Evolutionary conservation across 2,329 filamentous ascomycete species (phyloP), one percentile per base, ranked within the genome.

Genomic region (Fusarium napiforme): DNA sequence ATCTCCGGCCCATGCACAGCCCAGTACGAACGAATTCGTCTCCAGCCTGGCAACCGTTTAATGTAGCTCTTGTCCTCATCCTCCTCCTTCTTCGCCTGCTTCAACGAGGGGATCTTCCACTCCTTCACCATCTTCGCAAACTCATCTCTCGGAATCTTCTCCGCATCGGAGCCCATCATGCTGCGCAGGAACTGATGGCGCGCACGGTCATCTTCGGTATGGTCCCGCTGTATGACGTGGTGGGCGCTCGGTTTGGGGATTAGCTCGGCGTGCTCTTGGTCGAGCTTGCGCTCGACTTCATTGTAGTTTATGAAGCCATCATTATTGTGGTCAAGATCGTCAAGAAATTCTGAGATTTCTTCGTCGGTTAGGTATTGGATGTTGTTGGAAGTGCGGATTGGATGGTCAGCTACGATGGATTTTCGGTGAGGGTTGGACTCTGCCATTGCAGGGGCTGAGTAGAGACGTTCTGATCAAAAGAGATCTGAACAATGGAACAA

Each of bases 1-100:
- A 87, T 82, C 66, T 87, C 84, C 1, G 87, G 86, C 1, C 87
- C 88, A 59, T 87, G 83, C 3, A 90, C 87, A 19, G 86, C 85
- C 86, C 87, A 89, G 74, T 87, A 88, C 0, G 88, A 86, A 28
- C 86, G 82, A 5, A 86, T 66, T 32, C 84, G 82, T 64, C 87
- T 82, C 77, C 83, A 85, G 3, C 83, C 77, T 0, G 85, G 81
- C 63, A 89, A 81, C 1, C 82, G 80, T 49, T 83, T 83, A 71
- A 87, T 75, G 67, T 87, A 87, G 15, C 84, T 81, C 57, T 84
- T 81, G 23, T 86, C 83, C 10, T 87, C 82, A 28, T 86, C 80
- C 23, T 85, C 83, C 37, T 85, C 83, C 60, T 85, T 83, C 71
- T 84, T 84, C 42, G 85, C 84, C 64, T 86, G 83, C 49, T 85